Evolutionary conservation across 2,329 filamentous ascomycete species (phyloP).

Genomic region (Lecanosticta acicola): DNA sequence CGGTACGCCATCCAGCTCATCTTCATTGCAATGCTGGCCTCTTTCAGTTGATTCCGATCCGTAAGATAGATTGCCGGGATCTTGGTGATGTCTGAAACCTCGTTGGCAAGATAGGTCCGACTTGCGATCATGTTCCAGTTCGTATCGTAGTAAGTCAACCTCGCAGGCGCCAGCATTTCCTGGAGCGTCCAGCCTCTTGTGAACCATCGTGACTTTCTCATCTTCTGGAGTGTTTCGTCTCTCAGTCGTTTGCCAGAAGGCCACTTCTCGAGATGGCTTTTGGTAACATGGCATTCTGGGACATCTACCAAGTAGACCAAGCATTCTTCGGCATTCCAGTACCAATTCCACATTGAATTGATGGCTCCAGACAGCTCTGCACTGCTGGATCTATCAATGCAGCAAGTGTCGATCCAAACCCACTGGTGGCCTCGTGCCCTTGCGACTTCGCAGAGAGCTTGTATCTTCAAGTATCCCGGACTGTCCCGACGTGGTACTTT

Average conservation of each 20-base stretch:
- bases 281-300: not conserved
- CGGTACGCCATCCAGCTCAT: constrained; percentile 19
- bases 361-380: constrained; percentile 17
- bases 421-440: constrained; percentile 2
- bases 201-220: constrained; percentile 3
- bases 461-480: constrained; percentile 10
- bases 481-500: constrained; percentile 8
- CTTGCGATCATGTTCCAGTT: not conserved
- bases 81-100: not conserved
- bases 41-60: too few relatives aligned
- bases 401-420: constrained; percentile 22
- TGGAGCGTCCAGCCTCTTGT: constrained; percentile 22
- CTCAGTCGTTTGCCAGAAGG: too few relatives aligned
- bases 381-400: constrained; percentile 18
- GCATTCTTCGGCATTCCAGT: not conserved
- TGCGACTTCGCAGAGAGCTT: constrained; percentile 6
- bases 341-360: constrained; percentile 13
- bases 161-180: constrained; percentile 7
- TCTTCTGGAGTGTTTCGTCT: not conserved
- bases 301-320: not conserved
- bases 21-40: constrained; percentile 12
- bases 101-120: too few relatives aligned
- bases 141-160: not conserved
- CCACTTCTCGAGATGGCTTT: too few relatives aligned
- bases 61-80: too few relatives aligned